phyloP scores from a whole-genome alignment of 805 yeast genomes.

The Cyberlindnera suaveolens region DNA sequence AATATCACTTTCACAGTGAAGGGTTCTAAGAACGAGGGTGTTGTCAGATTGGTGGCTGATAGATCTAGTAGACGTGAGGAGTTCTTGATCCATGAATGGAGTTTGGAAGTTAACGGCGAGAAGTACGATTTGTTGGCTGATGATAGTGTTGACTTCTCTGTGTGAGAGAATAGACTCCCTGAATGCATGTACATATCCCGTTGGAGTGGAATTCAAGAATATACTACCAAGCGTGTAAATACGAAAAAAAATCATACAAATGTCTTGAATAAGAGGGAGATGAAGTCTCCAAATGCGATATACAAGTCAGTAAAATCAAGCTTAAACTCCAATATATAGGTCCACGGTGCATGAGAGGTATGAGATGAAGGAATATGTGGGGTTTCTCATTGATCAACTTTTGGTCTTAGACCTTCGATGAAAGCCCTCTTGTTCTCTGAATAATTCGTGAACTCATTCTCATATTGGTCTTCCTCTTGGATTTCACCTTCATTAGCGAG shows the following conservation, averaged over 20 bases:
- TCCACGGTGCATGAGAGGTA: background rate
- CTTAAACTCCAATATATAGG: too few species aligned
- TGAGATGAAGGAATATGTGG: background rate
- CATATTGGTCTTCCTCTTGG: slow-evolving; percentile 39
- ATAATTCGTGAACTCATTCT: slow-evolving; percentile 41
- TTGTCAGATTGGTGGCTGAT: slow-evolving; percentile 61
- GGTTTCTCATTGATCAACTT: slow-evolving; percentile 9
- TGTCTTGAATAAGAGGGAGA: too few species aligned
- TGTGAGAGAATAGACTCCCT: slow-evolving; percentile 4
- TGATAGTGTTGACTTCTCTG: slow-evolving; percentile 27
- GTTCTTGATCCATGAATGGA: slow-evolving; percentile 60
- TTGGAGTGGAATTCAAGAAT: too few species aligned
- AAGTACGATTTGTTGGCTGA: slow-evolving; percentile 45
- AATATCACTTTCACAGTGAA: slow-evolving; percentile 64
- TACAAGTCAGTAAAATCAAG: too few species aligned
- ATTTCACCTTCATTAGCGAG: slow-evolving; percentile 26
- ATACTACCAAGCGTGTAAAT: too few species aligned
- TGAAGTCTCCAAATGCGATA: too few species aligned
- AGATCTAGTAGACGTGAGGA: slow-evolving; percentile 53
- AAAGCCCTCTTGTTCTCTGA: slow-evolving; percentile 36
- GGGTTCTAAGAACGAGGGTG: slow-evolving; percentile 58
- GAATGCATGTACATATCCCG: background rate
- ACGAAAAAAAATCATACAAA: background rate
- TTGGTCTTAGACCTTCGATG: slow-evolving; percentile 35
- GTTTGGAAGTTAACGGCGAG: slow-evolving; percentile 41